Base-by-base conservation (phyloP, 306 rosid species). In the Gleditsia sinensis region DNA sequence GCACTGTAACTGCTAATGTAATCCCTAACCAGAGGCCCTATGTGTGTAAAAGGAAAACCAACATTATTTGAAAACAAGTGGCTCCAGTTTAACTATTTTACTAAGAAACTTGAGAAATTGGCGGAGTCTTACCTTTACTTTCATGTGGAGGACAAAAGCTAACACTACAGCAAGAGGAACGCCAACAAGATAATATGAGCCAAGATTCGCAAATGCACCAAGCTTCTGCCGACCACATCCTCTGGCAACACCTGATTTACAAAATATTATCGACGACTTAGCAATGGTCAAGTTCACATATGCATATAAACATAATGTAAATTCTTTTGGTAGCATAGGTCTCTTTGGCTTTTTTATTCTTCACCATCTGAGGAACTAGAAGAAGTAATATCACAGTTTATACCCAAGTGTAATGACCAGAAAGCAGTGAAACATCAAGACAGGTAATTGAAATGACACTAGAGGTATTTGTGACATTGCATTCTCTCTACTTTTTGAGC, bases 11-110 rank as follows among this genome's bases (percentile, higher is more conserved):
- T 14, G 85, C 91, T 17, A 49, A 24, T 9, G 78, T 3, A 33
- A 87, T 62, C 9, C 91, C 91, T 16, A 84, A 53, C 79, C 78
- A 34, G 36, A 87, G 78, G 5, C 88, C 86, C 88, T 84, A 37
- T 16, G 2, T 9, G 57, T 37, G 32, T 12, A n/a, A n/a, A n/a
- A n/a, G 12, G 23, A 75, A 24, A 51, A 59, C 49, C 48, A 67
- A 71, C 10, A 30, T 66, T 43, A 37, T 59, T 61, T 16, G 16
- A 64, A 43, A 56, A 19, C 7, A 7, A 24, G 0, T 56, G 19
- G 42, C 14, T 33, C 49, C 55, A 25, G 21, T 34, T 20, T 7
- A 76, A 62, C 11, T 33, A 14, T 34, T 51, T 24, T 34, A 58
- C 7, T 7, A 16, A 54, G 32, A n/a, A n/a, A n/a, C n/a, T n/a